A percentile compares a stretch with the other conserved stretches of the same genome.
Evolutionary conservation across 805 yeast genomes (phyloP).

Genomic region (Saturnispora diversa): DNA sequence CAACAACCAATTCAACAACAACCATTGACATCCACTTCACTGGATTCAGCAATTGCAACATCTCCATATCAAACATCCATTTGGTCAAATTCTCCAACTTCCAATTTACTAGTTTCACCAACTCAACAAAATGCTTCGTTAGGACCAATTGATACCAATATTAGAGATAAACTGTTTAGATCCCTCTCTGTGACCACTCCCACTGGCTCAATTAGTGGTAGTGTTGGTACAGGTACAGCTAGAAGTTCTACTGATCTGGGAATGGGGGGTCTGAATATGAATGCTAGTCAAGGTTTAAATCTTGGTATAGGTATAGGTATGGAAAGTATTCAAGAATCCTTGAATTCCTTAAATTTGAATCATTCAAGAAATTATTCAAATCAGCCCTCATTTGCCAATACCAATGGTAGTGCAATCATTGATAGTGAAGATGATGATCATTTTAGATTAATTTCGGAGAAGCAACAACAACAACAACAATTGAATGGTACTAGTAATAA

Average conservation of each 20-base stretch:
- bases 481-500: neutral
- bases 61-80: conserved; percentile 21
- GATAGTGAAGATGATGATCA: conserved; percentile 18
- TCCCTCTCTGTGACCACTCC: conserved; percentile 10
- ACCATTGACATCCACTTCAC: conserved; percentile 10
- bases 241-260: no score
- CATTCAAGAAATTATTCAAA: no score
- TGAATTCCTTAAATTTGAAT: no score
- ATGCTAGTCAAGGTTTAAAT: no score
- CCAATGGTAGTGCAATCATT: conserved; percentile 15
- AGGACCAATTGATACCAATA: neutral
- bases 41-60: conserved; percentile 16
- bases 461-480: no score
- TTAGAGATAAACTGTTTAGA: conserved; percentile 2
- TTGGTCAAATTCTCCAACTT: conserved; percentile 7
- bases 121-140: neutral
- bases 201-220: no score
- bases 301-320: no score
- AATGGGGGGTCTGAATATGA: no score
- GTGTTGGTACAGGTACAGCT: no score
- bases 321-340: no score
- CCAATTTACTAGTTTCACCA: neutral
- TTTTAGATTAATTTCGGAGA: no score
- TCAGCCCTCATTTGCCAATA: no score
- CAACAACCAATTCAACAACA: conserved; percentile 3